Conservation (phyloP, 129 eudicot species). For the Pittosporum tobira region DNA sequence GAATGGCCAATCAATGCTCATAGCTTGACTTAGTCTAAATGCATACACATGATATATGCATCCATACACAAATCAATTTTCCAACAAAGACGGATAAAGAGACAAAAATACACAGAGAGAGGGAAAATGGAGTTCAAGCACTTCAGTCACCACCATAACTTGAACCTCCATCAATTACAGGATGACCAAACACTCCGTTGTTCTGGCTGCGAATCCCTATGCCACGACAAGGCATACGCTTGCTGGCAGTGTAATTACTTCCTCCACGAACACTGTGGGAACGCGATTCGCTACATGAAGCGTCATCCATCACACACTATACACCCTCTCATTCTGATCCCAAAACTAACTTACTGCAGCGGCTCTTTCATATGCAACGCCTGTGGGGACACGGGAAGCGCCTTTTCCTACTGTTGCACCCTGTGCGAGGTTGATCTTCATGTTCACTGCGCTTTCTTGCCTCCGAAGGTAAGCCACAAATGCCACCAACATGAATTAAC, state of each 20-base stretch:
- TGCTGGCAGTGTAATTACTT: slow-evolving; percentile 57
- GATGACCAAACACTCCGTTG: slow-evolving; percentile 40
- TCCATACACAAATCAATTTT: too few relatives aligned
- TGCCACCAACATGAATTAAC: slow-evolving; percentile 42
- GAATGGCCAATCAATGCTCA: too few relatives aligned
- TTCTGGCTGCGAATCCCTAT: slow-evolving; percentile 45
- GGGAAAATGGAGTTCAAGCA: slow-evolving; percentile 57
- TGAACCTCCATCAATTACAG: slow-evolving; percentile 38
- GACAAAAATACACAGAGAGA: too few relatives aligned
- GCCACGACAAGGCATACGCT: slow-evolving; percentile 37
- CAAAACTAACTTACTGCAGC: slow-evolving; percentile 56
- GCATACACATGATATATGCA: too few relatives aligned
- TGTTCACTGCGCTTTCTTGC: slow-evolving; percentile 52
- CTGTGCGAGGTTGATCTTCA: slow-evolving; percentile 65
- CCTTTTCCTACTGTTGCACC: slow-evolving; percentile 50
- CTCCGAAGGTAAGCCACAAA: slow-evolving; percentile 33
- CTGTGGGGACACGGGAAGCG: slow-evolving; percentile 39
- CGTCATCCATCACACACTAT: slow-evolving; percentile 48
- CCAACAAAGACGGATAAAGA: too few relatives aligned
- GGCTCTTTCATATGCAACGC: slow-evolving; percentile 50
- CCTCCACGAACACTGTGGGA: slow-evolving; percentile 68
- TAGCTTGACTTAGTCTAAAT: neutral
- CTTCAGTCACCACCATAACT: slow-evolving; percentile 67
- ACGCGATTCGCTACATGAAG: slow-evolving; percentile 43
- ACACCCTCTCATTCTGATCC: slow-evolving; percentile 62